A percentile compares a stretch with the other conserved stretches of the same genome.
These are phyloP conservation scores for Xylaria hypoxylon DNA, from an alignment of 2,329 filamentous ascomycete species.

Conservation along the genomic window DNA sequence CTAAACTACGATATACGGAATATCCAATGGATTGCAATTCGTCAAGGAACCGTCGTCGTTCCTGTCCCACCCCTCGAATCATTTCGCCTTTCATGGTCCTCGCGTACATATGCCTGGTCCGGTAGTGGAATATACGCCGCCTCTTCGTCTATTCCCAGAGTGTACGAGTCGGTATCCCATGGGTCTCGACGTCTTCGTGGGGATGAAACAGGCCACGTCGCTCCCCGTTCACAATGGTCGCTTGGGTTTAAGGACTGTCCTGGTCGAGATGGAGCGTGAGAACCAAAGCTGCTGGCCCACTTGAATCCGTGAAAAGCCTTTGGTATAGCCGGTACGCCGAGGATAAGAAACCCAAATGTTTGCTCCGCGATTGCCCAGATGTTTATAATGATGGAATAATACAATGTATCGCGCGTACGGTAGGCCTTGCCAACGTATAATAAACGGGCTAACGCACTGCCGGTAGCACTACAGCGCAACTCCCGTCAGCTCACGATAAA, in stretches of 20 bases:
- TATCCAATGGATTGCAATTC: neutral
- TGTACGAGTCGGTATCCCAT: conserved; percentile 12
- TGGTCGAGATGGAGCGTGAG: neutral
- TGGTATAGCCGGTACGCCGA: conserved; percentile 32
- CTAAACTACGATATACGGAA: neutral
- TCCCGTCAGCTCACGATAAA: neutral
- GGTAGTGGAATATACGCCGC: neutral
- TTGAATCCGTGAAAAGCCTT: conserved; percentile 11
- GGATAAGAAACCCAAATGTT: conserved; percentile 33
- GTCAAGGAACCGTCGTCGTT: neutral
- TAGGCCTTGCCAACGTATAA: conserved; percentile 13
- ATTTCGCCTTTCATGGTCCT: neutral
- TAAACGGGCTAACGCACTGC: conserved; percentile 25
- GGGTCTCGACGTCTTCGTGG: conserved; percentile 4
- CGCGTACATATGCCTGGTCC: neutral
- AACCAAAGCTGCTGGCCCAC: neutral
- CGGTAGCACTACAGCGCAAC: conserved; percentile 14
- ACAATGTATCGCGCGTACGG: conserved; percentile 17
- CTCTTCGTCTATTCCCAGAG: conserved; percentile 1
- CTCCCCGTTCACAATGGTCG: neutral
- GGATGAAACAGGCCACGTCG: neutral
- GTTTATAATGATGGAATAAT: conserved; percentile 16
- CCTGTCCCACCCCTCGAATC: neutral
- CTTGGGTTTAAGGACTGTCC: neutral
- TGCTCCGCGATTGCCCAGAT: conserved; percentile 28